Conservation (phyloP, 1,139 yeast genomes). For the Kodamaea fungicola region DNA sequence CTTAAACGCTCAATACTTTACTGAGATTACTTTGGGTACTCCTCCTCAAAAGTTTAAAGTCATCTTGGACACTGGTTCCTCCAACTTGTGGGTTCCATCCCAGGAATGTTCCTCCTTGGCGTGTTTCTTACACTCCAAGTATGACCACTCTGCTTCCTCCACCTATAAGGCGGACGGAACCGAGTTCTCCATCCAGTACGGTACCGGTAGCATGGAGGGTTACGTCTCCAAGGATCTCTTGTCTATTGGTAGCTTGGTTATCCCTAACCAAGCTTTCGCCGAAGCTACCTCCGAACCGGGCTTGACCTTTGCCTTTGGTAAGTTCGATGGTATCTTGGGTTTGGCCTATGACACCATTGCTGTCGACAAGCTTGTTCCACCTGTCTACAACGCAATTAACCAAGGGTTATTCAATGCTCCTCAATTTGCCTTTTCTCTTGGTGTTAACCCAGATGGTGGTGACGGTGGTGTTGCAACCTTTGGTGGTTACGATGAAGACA, state of each 20-base stretch:
- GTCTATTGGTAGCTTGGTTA: constrained; percentile 75
- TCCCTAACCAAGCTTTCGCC: constrained; percentile 88
- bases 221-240: constrained; percentile 82
- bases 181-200: constrained; percentile 80
- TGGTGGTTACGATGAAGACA: constrained; percentile 83
- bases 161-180: constrained; percentile 84
- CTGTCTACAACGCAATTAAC: constrained; percentile 82
- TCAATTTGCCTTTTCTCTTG: constrained; percentile 86
- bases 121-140: constrained; percentile 88
- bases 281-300: constrained; percentile 98
- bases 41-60: constrained; percentile 92
- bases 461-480: constrained; percentile 91
- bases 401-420: constrained; percentile 78
- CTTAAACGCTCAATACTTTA: constrained; percentile 89
- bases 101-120: constrained; percentile 88
- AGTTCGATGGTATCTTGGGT: constrained; percentile 95
- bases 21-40: constrained; percentile 86
- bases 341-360: constrained; percentile 90
- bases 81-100: constrained; percentile 96
- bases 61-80: constrained; percentile 90
- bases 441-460: constrained; percentile 61
- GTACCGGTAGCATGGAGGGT: constrained; percentile 90
- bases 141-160: constrained; percentile 75
- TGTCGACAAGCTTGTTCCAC: constrained; percentile 86
- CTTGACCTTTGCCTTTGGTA: constrained; percentile 95